phyloP scores from a whole-genome alignment of 768 basidiomycete genomes.

The Rubroboletus satanas region DNA sequence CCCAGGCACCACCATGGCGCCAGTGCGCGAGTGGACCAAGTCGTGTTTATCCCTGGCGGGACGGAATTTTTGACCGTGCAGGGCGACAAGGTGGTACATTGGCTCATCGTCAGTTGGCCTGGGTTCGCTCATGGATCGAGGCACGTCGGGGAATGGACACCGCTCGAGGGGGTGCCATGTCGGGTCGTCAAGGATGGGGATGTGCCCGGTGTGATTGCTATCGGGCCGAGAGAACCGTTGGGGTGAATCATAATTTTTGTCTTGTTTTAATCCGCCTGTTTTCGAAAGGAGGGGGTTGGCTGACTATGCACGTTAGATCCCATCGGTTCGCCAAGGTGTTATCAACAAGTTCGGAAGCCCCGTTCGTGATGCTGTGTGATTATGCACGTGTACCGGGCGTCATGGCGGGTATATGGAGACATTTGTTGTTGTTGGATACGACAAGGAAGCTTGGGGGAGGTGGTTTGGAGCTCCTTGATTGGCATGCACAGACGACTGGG shows the following conservation, averaged over 20 bases:
- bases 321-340: conserved; percentile 18
- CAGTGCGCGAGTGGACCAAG: conserved; percentile 20
- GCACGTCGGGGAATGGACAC: conserved; percentile 18
- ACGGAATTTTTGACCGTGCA: conserved; percentile 28
- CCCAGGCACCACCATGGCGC: background rate
- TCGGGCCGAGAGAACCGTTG: conserved; percentile 15
- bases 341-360: conserved; percentile 15
- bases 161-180: conserved; percentile 15
- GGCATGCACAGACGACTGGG: conserved; percentile 23
- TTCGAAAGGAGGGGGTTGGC: background rate
- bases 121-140: conserved; percentile 14
- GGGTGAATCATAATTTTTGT: background rate
- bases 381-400: conserved; percentile 23
- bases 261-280: no score
- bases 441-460: conserved; percentile 12
- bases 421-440: conserved; percentile 26
- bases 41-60: conserved; percentile 25
- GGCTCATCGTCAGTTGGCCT: conserved; percentile 19
- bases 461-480: conserved; percentile 28
- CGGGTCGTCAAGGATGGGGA: conserved; percentile 20
- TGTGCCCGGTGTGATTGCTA: conserved; percentile 16
- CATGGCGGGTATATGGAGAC: conserved; percentile 21
- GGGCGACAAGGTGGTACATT: conserved; percentile 21
- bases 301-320: background rate
- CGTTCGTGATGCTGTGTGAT: conserved; percentile 21